Evolutionary conservation across 2,329 filamentous ascomycete genomes (phyloP).

Genomic region (Catunica adiposa): DNA sequence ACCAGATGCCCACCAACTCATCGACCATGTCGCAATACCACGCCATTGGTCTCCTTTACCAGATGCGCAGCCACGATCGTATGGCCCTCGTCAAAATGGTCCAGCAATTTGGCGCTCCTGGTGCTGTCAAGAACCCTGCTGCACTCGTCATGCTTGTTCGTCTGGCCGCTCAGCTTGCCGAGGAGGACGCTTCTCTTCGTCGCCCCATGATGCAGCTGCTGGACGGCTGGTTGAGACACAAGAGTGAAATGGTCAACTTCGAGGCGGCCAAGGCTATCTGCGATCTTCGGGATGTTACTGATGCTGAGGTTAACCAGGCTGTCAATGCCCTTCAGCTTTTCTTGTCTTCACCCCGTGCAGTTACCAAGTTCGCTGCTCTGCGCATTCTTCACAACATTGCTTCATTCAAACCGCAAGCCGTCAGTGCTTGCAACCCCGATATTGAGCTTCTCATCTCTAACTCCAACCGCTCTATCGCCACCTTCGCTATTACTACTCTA

Average conservation of each 20-base stretch:
- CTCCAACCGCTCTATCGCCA: conserved; percentile 91
- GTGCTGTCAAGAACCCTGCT: conserved; percentile 86
- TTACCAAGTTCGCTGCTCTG: conserved; percentile 95
- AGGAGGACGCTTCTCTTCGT: conserved; percentile 75
- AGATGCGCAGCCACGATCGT: conserved; percentile 92
- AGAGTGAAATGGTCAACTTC: conserved; percentile 99
- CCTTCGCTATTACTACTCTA: conserved; percentile 93
- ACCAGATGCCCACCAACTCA: conserved; percentile 65
- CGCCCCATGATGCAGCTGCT: conserved; percentile 96
- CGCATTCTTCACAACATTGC: conserved; percentile 93
- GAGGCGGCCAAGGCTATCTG: conserved; percentile 97
- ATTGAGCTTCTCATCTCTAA: conserved; percentile 96
- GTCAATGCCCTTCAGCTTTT: conserved; percentile 93
- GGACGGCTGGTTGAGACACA: conserved; percentile 91
- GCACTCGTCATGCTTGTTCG: conserved; percentile 85
- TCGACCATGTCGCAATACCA: conserved; percentile 99
- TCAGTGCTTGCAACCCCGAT: conserved; percentile 88
- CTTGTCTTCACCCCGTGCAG: conserved; percentile 83
- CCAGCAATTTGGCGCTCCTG: conserved; percentile 88
- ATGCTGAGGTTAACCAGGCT: conserved; percentile 78
- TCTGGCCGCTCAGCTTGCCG: conserved; percentile 80
- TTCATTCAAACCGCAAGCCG: conserved; percentile 85
- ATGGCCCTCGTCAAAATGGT: conserved; percentile 99
- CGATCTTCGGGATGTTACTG: conserved; percentile 82
- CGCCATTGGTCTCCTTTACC: conserved; percentile 89